These are phyloP conservation scores for Halocafeteria seosinensis DNA, from an alignment of 108 stramenopile genomes.

Conservation along the genomic window DNA sequence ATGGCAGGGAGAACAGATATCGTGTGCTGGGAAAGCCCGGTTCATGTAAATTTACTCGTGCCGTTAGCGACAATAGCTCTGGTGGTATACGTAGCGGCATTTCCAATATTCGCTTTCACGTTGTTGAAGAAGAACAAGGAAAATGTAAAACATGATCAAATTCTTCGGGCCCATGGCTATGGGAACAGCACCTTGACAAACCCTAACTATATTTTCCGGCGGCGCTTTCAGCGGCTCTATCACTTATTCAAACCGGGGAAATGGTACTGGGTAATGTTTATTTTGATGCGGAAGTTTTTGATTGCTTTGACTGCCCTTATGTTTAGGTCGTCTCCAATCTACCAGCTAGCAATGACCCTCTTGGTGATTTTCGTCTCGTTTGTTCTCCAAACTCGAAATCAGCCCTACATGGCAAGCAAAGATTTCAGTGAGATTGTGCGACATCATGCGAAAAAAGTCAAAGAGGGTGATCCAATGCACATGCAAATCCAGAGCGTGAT, in stretches of 20 bases:
- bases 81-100: neutral
- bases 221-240: neutral
- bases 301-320: conserved; percentile 1
- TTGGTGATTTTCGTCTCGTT: neutral
- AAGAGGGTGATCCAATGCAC: neutral
- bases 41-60: neutral
- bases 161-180: neutral
- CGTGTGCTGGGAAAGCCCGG: neutral
- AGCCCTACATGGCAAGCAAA: neutral
- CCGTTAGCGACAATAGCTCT: neutral
- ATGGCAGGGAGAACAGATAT: too few relatives aligned
- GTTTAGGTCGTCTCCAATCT: neutral
- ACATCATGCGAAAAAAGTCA: neutral
- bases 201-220: neutral
- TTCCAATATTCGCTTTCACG: neutral
- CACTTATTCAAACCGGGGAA: conserved; percentile 3
- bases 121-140: neutral
- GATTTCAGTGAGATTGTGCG: neutral
- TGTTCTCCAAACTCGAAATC: neutral
- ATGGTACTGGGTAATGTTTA: neutral
- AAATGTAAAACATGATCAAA: neutral
- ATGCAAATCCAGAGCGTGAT: neutral
- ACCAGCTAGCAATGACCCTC: neutral
- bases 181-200: neutral
- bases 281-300: neutral